phyloP scores from a whole-genome alignment of 352 stramenopile genomes.

The Lagenidium giganteum region DNA sequence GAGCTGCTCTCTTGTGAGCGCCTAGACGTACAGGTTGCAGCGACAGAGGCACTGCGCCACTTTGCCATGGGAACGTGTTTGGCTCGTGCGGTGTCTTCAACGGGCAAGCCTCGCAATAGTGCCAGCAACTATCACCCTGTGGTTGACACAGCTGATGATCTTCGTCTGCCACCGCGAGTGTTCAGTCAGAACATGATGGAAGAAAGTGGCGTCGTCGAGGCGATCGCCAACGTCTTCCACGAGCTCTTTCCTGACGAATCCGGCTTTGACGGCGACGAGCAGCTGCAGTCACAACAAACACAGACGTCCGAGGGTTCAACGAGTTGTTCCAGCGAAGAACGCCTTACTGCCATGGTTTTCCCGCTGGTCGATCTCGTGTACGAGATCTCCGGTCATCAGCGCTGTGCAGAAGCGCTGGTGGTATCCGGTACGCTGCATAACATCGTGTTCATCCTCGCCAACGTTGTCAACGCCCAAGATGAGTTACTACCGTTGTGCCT shows the following conservation, averaged over 20 bases:
- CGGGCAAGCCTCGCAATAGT: constrained; percentile 30
- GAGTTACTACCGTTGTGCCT: constrained; percentile 49
- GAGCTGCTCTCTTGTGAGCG: constrained; percentile 36
- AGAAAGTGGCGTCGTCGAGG: constrained; percentile 36
- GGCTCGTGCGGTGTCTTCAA: too few species aligned
- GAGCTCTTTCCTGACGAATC: constrained; percentile 50
- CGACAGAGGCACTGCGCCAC: constrained; percentile 30
- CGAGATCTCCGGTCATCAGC: constrained; percentile 44
- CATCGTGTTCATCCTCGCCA: constrained; percentile 48
- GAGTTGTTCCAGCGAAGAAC: constrained; percentile 4
- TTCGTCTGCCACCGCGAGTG: constrained; percentile 36
- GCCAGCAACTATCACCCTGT: constrained; percentile 13
- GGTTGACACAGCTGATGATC: constrained; percentile 36
- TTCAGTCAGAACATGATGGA: constrained; percentile 54
- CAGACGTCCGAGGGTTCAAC: too few species aligned
- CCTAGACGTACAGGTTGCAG: constrained; percentile 40
- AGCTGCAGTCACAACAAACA: background rate
- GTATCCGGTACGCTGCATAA: constrained; percentile 36
- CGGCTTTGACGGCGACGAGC: too few species aligned
- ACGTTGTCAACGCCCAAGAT: constrained; percentile 34
- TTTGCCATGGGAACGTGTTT: constrained; percentile 52
- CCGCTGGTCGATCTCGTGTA: constrained; percentile 40
- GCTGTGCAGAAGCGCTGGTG: constrained; percentile 44
- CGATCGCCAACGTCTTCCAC: constrained; percentile 40
- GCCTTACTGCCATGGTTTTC: constrained; percentile 32